These are phyloP conservation scores for Amauroascus niger DNA, from an alignment of 2,329 filamentous ascomycete species.

Conservation along the genomic window DNA sequence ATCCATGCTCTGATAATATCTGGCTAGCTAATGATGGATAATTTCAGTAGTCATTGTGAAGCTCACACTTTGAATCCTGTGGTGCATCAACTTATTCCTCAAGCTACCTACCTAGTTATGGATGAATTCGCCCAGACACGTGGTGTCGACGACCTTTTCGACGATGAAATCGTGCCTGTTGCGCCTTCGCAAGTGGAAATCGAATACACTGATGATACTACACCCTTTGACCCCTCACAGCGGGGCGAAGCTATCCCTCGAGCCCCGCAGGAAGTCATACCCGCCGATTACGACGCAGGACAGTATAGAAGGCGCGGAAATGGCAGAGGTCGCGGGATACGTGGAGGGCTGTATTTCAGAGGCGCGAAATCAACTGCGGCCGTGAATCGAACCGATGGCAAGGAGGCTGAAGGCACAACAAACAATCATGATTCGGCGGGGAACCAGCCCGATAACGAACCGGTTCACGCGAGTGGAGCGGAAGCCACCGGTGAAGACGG, in stretches of 20 bases:
- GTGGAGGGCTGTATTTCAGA: slow-evolving; percentile 4
- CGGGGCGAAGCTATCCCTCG: slow-evolving; percentile 17
- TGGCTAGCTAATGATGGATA: too few relatives aligned
- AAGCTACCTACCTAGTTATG: too few relatives aligned
- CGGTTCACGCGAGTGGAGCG: neutral
- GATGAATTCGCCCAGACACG: slow-evolving; percentile 44
- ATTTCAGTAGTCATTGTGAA: neutral
- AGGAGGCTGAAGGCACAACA: neutral
- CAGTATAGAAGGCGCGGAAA: slow-evolving; percentile 3
- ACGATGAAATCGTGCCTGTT: slow-evolving; percentile 43
- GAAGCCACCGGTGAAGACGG: neutral
- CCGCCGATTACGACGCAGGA: slow-evolving; percentile 4
- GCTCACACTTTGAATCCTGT: neutral
- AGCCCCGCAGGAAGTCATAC: neutral
- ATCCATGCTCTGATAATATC: too few relatives aligned
- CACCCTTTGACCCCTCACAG: neutral
- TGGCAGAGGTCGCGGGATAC: slow-evolving; percentile 3
- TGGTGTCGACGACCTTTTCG: slow-evolving; percentile 42
- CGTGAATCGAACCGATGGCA: neutral
- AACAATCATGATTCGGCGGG: neutral
- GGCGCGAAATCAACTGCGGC: neutral
- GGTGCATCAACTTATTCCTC: neutral
- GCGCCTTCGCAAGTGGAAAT: slow-evolving; percentile 22
- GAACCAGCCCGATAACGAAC: slow-evolving; percentile 2
- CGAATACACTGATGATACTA: slow-evolving; percentile 9